Conservation (phyloP, 2,329 filamentous ascomycete genomes). For the Endoconidiophora laricicola region DNA sequence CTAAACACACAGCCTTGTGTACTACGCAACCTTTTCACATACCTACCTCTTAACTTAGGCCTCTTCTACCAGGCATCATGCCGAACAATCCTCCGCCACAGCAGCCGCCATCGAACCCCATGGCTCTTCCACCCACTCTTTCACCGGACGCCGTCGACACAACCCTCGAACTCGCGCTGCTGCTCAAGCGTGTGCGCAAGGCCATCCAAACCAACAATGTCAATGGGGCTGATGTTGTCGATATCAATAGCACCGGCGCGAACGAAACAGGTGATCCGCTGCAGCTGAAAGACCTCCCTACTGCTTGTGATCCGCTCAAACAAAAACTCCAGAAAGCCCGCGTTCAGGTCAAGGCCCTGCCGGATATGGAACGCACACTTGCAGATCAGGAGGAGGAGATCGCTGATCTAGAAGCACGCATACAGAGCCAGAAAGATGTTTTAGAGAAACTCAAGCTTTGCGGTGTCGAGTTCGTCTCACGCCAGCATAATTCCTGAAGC, state of each 20-base stretch:
- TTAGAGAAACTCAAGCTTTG: slow-evolving; percentile 37
- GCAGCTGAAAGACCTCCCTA: slow-evolving; percentile 57
- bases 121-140: slow-evolving; percentile 45
- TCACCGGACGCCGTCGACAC: slow-evolving; percentile 73
- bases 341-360: slow-evolving; percentile 44
- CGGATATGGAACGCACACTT: slow-evolving; percentile 50
- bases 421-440: slow-evolving; percentile 43
- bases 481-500: slow-evolving; percentile 5
- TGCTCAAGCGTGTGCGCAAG: slow-evolving; percentile 55
- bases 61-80: slow-evolving; percentile 1
- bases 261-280: slow-evolving; percentile 18
- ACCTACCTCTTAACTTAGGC: background rate
- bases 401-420: slow-evolving; percentile 43
- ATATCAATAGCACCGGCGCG: background rate
- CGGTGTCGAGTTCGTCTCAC: slow-evolving; percentile 24
- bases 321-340: slow-evolving; percentile 70
- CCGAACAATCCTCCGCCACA: background rate
- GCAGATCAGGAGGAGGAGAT: slow-evolving; percentile 60
- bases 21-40: background rate
- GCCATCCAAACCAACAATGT: slow-evolving; percentile 14
- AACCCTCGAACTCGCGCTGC: slow-evolving; percentile 61
- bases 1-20: background rate
- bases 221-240: slow-evolving; percentile 13
- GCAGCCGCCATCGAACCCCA: slow-evolving; percentile 19
- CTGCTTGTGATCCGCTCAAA: slow-evolving; percentile 62